These are phyloP conservation scores for Euphrasia arctica DNA, from an alignment of 305 asterid genomes.

Conservation along the genomic window DNA sequence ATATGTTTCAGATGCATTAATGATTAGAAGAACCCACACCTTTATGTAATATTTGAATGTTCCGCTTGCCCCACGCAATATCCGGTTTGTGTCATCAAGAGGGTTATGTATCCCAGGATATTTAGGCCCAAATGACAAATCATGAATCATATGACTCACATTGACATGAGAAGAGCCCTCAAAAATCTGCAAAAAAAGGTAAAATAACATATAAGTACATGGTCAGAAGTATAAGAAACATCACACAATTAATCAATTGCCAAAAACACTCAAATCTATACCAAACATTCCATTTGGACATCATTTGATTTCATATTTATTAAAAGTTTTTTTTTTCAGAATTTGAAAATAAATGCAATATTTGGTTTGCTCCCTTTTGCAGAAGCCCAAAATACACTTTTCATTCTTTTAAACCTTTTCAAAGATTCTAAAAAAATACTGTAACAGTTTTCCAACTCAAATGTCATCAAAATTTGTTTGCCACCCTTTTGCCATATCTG, in stretches of 20 bases:
- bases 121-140: constrained; percentile 92
- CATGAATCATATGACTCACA: constrained; percentile 92
- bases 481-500: neutral
- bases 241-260: neutral
- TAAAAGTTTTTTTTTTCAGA: constrained; percentile 3
- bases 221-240: constrained; percentile 13
- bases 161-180: constrained; percentile 86
- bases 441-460: constrained; percentile 15
- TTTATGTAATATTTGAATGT: constrained; percentile 97
- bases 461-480: neutral
- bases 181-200: constrained; percentile 66
- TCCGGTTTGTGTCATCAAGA: constrained; percentile 83
- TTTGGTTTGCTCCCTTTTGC: neutral
- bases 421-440: neutral
- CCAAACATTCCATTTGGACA: neutral
- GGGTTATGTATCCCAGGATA: constrained; percentile 98
- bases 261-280: constrained; percentile 7
- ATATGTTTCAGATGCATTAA: constrained; percentile 11
- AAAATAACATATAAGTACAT: constrained; percentile 7
- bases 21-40: constrained; percentile 44
- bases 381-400: constrained; percentile 7
- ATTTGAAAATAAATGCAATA: neutral
- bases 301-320: neutral
- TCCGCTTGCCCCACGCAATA: constrained; percentile 84
- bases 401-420: neutral